Evolutionary conservation across 306 rosid species (phyloP).

Genomic region (Abrus pulchellus): DNA sequence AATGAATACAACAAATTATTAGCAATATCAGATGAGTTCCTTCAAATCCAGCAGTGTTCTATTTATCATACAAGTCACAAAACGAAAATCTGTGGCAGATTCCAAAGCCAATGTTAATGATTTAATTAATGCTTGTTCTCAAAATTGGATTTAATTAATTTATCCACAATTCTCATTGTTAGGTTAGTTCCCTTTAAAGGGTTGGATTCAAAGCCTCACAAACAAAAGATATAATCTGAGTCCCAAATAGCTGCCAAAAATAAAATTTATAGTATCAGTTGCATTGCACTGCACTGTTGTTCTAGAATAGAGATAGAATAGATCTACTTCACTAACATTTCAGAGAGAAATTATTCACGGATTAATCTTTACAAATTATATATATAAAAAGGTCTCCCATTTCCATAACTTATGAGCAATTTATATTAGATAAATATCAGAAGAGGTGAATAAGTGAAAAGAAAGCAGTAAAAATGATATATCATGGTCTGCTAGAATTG

Average conservation of each 20-base stretch:
- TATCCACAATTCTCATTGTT: constrained; percentile 23
- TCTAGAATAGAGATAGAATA: background rate
- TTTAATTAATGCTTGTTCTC: background rate
- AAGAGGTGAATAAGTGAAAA: background rate
- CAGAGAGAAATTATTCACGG: background rate
- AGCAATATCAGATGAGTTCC: background rate
- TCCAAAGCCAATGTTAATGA: background rate
- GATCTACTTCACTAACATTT: background rate
- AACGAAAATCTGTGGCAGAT: constrained; percentile 10
- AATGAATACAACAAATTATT: constrained; percentile 7
- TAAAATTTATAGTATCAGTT: too few species aligned
- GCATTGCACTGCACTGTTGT: background rate
- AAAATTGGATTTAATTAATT: constrained; percentile 28
- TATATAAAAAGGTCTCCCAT: background rate
- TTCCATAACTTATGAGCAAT: background rate
- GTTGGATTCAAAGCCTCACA: background rate
- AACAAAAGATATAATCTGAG: background rate
- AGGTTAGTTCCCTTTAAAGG: background rate
- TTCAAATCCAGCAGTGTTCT: background rate
- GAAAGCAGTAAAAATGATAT: constrained; percentile 4
- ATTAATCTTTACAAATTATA: background rate
- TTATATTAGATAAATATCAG: background rate
- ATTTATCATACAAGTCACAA: constrained; percentile 11
- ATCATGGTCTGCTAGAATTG: constrained; percentile 2
- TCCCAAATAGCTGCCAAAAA: constrained; percentile 6